These are phyloP conservation scores for Phalaenopsis equestris DNA, from an alignment of 106 monocot genomes.

Conservation along the genomic window DNA sequence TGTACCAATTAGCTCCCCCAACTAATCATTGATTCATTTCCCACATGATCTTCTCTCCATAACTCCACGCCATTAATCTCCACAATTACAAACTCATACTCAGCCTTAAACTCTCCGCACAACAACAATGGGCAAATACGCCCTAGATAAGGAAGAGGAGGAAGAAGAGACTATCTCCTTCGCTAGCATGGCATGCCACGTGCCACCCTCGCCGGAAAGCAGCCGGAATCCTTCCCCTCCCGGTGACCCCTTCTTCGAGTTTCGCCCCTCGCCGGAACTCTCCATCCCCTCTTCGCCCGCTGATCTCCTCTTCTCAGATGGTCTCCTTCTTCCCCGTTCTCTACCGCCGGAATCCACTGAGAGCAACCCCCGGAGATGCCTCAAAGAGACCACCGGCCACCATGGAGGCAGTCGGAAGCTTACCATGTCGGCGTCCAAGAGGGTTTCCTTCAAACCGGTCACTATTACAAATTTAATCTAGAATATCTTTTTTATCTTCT, in stretches of 20 bases:
- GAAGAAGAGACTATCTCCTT: conserved; percentile 4
- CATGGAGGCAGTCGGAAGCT: neutral
- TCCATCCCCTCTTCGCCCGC: neutral
- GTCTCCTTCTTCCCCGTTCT: neutral
- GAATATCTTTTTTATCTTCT: neutral
- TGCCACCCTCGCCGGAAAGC: neutral
- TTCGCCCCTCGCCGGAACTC: neutral
- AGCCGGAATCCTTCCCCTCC: neutral
- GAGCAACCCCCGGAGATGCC: neutral
- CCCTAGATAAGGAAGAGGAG: neutral
- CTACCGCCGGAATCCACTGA: neutral
- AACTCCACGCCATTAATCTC: too few relatives aligned
- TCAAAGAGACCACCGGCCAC: neutral
- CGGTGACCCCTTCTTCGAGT: conserved; percentile 4
- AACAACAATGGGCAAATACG: neutral
- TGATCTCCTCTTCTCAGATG: conserved; percentile 1
- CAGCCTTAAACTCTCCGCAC: neutral
- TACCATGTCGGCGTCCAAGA: neutral
- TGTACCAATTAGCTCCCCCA: neutral
- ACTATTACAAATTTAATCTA: neutral
- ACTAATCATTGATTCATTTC: neutral
- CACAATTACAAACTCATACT: neutral
- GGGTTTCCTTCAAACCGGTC: conserved; percentile 3
- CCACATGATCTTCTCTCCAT: neutral
- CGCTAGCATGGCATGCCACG: neutral